Percentiles rank a stretch among this genome's conserved stretches.
Evolutionary conservation across 108 stramenopile genomes (phyloP).

Genomic region (Cyclotella distinguenda): DNA sequence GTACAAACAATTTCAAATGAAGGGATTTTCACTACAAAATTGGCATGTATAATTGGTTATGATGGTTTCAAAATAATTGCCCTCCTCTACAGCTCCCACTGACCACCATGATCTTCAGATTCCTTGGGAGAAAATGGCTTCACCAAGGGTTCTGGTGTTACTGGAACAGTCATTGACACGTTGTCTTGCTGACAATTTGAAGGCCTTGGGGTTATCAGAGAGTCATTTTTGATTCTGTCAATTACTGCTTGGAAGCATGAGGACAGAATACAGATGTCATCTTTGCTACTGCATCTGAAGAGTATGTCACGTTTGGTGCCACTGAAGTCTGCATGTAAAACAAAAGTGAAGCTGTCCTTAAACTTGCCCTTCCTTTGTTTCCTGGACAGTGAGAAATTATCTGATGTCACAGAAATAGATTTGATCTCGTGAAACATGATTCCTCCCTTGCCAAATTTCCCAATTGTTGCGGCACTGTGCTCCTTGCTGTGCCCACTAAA

Average conservation of each 20-base stretch:
- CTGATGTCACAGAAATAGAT: slow-evolving; percentile 32
- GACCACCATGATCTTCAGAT: background rate
- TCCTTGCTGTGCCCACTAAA: slow-evolving; percentile 28
- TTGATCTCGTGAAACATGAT: slow-evolving; percentile 30
- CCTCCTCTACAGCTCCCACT: slow-evolving; percentile 9
- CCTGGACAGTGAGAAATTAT: slow-evolving; percentile 36
- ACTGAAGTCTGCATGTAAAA: slow-evolving; percentile 20
- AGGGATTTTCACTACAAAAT: too few species aligned
- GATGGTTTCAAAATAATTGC: too few species aligned
- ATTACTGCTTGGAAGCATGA: slow-evolving; percentile 46
- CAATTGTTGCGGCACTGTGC: slow-evolving; percentile 25
- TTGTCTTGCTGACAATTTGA: slow-evolving; percentile 6
- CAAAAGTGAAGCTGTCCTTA: slow-evolving; percentile 47
- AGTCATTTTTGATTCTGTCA: slow-evolving; percentile 37
- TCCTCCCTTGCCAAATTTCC: slow-evolving; percentile 49
- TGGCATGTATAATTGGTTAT: too few species aligned
- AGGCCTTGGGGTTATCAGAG: slow-evolving; percentile 7
- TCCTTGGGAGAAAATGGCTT: slow-evolving; percentile 28
- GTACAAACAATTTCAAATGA: too few species aligned
- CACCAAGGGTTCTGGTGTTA: slow-evolving; percentile 3
- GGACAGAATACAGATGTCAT: slow-evolving; percentile 33
- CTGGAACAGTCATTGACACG: background rate
- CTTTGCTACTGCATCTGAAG: slow-evolving; percentile 40
- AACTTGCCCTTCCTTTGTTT: slow-evolving; percentile 52
- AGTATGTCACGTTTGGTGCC: slow-evolving; percentile 40